These are phyloP conservation scores for Areca catechu DNA, from an alignment of 176 grass and related monocot genomes.

Conservation along the genomic window DNA sequence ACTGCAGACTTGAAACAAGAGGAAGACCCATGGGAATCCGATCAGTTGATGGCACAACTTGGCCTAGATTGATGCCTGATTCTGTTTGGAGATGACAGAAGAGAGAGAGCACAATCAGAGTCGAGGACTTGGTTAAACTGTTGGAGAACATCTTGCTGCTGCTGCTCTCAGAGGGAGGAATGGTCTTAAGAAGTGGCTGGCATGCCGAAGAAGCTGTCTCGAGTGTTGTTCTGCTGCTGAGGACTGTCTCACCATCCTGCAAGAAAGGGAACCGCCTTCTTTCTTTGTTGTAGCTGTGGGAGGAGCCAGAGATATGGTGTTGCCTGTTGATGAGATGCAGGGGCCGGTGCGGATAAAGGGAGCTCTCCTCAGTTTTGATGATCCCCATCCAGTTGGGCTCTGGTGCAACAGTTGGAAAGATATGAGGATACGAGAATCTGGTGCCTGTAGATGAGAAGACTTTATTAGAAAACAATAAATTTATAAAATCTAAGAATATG, in stretches of 20 bases:
- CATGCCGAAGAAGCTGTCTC: constrained; percentile 14
- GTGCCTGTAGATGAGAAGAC: constrained; percentile 34
- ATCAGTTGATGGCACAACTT: constrained; percentile 31
- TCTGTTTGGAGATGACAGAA: constrained; percentile 69
- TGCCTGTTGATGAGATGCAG: constrained; percentile 21
- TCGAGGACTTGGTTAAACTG: constrained; percentile 36
- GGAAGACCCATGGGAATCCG: constrained; percentile 41
- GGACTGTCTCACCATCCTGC: constrained; percentile 37
- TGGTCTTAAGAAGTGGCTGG: constrained; percentile 36
- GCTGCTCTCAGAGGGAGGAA: constrained; percentile 22
- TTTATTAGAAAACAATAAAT: no score
- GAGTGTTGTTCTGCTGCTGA: constrained; percentile 22
- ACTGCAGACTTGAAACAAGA: constrained; percentile 37
- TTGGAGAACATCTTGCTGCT: constrained; percentile 43
- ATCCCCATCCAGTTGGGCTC: constrained; percentile 39
- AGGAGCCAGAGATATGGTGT: constrained; percentile 25
- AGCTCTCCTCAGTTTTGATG: constrained; percentile 32
- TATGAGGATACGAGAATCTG: constrained; percentile 35
- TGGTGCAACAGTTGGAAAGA: constrained; percentile 13
- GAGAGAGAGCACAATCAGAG: constrained; percentile 87
- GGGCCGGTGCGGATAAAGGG: constrained; percentile 25
- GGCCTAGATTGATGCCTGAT: constrained; percentile 35
- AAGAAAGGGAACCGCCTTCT: constrained; percentile 51
- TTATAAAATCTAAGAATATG: no score
- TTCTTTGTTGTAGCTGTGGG: constrained; percentile 32